Base-by-base conservation (phyloP, 441 rosid species). In the Pelargonium citronellum region DNA sequence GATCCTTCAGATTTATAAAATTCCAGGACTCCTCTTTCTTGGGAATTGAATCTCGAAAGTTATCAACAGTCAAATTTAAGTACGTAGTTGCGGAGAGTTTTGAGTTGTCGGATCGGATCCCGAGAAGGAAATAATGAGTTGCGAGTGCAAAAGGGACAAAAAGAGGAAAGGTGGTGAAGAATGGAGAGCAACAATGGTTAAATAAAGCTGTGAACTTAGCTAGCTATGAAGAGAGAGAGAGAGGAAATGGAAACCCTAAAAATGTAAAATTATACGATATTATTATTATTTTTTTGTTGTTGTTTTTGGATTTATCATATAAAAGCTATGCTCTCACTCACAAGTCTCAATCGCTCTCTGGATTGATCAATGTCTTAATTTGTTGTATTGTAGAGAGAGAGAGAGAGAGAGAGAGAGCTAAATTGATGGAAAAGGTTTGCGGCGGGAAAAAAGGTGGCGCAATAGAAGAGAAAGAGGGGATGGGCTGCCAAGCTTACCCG, bases 361-460 rank as follows among this genome's bases (percentile, higher is more conserved):
- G 24, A 22, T 22, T 22, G 24, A 22, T 82, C 80, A 22, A 22
- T 22, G 24, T 22, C 47, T 43, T 43, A 43, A 43, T 43, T 43
- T 43, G 47, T 43, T 41, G 46, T n/a, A n/a, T n/a, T n/a, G n/a
- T n/a, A n/a, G n/a, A n/a, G 1, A 0, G 24, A 22, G 24, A 22
- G 24, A 22, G 24, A 22, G 24, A 22, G 47, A 41, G 44, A 61
- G 73, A 47, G 53, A 63, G 67, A 74, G 91, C 86, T 83, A 66
- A 71, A 87, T 87, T 87, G 91, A 72, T 83, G 91, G 82, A 75
- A 73, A 87, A 87, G 86, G 76, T 76, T 75, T 81, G 30, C 72
- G 69, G 73, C 66, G 71, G 83, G 76, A 77, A 58, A 78, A 80
- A 82, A 75, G 80, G 81, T 77, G 84, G 81, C 83, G 78, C 85